Conservation (phyloP, 2,329 filamentous ascomycete species). For the Penicillium concentricum region DNA sequence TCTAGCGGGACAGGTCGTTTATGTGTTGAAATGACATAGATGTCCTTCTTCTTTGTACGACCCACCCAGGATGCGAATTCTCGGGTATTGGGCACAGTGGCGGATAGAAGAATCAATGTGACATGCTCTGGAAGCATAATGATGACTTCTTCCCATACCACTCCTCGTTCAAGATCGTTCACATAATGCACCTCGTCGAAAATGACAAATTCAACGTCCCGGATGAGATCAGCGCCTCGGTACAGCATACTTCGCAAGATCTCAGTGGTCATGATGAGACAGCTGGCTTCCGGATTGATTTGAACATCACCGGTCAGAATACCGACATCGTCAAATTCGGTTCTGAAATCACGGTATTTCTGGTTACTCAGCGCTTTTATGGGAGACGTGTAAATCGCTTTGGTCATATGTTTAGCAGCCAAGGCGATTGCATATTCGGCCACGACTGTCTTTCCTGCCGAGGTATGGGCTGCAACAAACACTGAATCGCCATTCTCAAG, state of each 20-base stretch:
- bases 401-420: slow-evolving; percentile 98
- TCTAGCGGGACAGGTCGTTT: slow-evolving; percentile 94
- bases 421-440: slow-evolving; percentile 97
- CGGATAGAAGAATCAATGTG: slow-evolving; percentile 89
- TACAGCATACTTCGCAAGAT: slow-evolving; percentile 98
- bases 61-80: slow-evolving; percentile 99
- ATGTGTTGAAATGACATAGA: slow-evolving; percentile 96
- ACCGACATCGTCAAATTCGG: slow-evolving; percentile 89
- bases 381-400: slow-evolving; percentile 97
- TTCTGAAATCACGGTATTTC: slow-evolving; percentile 93
- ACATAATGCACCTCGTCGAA: slow-evolving; percentile 99
- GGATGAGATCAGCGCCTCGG: slow-evolving; percentile 88
- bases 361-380: slow-evolving; percentile 99
- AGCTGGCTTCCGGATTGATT: slow-evolving; percentile 95
- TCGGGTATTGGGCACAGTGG: slow-evolving; percentile 94
- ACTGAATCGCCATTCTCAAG: slow-evolving; percentile 95
- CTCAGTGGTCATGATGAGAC: slow-evolving; percentile 98
- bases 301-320: slow-evolving; percentile 97
- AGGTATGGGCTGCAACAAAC: slow-evolving; percentile 96
- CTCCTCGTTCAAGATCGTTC: slow-evolving; percentile 90
- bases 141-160: slow-evolving; percentile 99
- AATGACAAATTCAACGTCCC: slow-evolving; percentile 97
- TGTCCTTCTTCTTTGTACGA: slow-evolving; percentile 96
- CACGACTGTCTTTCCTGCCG: slow-evolving; percentile 95
- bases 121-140: slow-evolving; percentile 99